These are phyloP conservation scores for Ophiocordyceps australis DNA, from an alignment of 2,329 filamentous ascomycete species.

Conservation along the genomic window DNA sequence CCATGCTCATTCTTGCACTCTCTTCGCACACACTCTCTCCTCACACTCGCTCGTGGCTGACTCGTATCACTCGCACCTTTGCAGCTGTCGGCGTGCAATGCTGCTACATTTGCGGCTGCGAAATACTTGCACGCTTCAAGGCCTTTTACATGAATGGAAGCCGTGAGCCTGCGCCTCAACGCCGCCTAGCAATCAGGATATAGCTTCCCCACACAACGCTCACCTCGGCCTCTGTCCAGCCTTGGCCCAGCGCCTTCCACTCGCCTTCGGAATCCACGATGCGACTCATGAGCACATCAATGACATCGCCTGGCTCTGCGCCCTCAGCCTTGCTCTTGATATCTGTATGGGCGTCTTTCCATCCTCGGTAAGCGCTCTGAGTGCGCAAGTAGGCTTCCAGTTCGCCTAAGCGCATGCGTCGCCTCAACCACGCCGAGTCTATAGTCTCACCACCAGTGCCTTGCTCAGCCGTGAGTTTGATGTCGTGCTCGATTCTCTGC, in stretches of 20 bases:
- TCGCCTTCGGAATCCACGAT: conserved; percentile 33
- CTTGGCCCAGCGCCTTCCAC: conserved; percentile 27
- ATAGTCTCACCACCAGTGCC: conserved; percentile 8
- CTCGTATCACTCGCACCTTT: too few relatives aligned
- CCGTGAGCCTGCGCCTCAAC: neutral
- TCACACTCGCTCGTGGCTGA: too few relatives aligned
- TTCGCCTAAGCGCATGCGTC: conserved; percentile 33
- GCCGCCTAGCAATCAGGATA: conserved; percentile 31
- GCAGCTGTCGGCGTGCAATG: too few relatives aligned
- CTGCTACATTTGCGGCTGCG: too few relatives aligned
- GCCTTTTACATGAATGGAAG: too few relatives aligned
- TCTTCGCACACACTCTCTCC: too few relatives aligned
- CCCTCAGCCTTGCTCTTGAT: conserved; percentile 28
- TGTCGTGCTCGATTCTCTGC: conserved; percentile 36
- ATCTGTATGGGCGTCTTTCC: conserved; percentile 36
- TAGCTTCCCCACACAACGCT: conserved; percentile 44
- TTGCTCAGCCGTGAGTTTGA: conserved; percentile 17
- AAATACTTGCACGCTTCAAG: too few relatives aligned
- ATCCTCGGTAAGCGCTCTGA: conserved; percentile 39
- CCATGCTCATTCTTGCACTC: too few relatives aligned
- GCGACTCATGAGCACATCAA: conserved; percentile 43
- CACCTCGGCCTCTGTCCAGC: conserved; percentile 34
- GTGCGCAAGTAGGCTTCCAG: conserved; percentile 44
- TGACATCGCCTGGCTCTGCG: conserved; percentile 38
- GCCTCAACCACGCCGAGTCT: conserved; percentile 28